Evolutionary conservation across 176 grass and related monocot genomes (phyloP).

Genomic region (Triticum turgidum): DNA sequence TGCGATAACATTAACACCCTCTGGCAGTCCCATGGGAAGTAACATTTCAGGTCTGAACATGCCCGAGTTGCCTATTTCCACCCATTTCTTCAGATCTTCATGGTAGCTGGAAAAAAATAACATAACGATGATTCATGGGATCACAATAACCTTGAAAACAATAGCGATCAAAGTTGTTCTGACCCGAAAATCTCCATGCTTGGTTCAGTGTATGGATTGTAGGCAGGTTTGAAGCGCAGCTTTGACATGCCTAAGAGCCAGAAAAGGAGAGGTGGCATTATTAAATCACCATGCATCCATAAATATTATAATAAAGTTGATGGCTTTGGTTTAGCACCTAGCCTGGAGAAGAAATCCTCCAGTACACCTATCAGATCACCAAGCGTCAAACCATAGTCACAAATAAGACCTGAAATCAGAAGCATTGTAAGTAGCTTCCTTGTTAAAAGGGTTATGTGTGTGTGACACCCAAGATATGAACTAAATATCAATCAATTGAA

Average conservation of each 20-base stretch:
- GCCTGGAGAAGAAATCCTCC: conserved; percentile 89
- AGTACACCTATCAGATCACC: conserved; percentile 94
- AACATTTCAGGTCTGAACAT: conserved; percentile 99
- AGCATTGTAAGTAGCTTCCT: conserved; percentile 16
- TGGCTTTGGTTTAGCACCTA: conserved; percentile 46
- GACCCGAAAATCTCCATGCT: conserved; percentile 99
- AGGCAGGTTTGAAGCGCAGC: conserved; percentile 95
- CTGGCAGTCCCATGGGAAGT: conserved; percentile 90
- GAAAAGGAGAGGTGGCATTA: not conserved
- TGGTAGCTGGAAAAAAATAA: conserved; percentile 68
- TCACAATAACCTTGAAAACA: not conserved
- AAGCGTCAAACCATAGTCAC: conserved; percentile 85
- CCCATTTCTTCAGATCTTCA: conserved; percentile 90
- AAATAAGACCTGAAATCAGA: conserved; percentile 74
- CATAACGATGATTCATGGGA: not conserved
- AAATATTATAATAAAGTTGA: conserved; percentile 3
- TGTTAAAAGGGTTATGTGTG: not conserved
- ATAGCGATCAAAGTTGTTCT: conserved; percentile 4
- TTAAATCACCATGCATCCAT: not conserved
- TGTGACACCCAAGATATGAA: not conserved
- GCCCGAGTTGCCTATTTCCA: conserved; percentile 92
- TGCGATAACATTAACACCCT: conserved; percentile 97
- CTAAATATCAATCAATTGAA: not conserved
- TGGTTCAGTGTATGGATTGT: conserved; percentile 94
- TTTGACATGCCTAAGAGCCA: conserved; percentile 69